These are phyloP conservation scores for Penicillium subrubescens DNA, from an alignment of 495 filamentous ascomycete species.

Conservation along the genomic window DNA sequence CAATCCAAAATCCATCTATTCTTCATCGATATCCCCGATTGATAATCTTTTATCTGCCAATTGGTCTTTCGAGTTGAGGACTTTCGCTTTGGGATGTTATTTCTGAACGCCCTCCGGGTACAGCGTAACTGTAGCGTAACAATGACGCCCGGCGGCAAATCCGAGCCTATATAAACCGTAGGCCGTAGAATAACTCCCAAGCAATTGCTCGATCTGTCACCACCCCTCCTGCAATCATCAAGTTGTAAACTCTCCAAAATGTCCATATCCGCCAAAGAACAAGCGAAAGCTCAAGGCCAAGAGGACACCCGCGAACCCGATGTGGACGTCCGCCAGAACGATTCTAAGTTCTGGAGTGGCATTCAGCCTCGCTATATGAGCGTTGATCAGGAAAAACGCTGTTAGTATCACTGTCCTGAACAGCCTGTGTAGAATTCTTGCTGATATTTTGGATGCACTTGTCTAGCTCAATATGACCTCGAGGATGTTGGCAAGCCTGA, in stretches of 20 bases:
- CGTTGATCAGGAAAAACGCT: not conserved
- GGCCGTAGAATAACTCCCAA: not conserved
- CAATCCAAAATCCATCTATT: too few relatives aligned
- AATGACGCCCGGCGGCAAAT: constrained; percentile 9
- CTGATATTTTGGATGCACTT: not conserved
- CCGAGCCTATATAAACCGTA: not conserved
- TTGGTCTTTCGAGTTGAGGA: too few relatives aligned
- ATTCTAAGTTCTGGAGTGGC: not conserved
- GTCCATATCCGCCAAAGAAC: not conserved
- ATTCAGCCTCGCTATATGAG: constrained; percentile 1
- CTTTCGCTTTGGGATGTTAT: not conserved
- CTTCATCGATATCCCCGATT: too few relatives aligned
- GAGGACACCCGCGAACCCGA: not conserved
- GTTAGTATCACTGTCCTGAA: not conserved
- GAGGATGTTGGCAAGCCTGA: constrained; percentile 13
- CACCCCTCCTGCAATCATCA: not conserved
- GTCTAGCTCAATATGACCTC: constrained; percentile 14
- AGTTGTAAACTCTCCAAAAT: not conserved
- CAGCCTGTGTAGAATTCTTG: not conserved
- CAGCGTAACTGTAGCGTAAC: constrained; percentile 5
- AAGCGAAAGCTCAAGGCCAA: constrained; percentile 2
- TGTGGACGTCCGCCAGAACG: not conserved
- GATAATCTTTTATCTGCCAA: too few relatives aligned
- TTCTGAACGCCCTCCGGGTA: not conserved
- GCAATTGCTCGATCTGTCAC: not conserved